phyloP scores from a whole-genome alignment of 345 rosid genomes.

The Aquilaria yunnanensis region DNA sequence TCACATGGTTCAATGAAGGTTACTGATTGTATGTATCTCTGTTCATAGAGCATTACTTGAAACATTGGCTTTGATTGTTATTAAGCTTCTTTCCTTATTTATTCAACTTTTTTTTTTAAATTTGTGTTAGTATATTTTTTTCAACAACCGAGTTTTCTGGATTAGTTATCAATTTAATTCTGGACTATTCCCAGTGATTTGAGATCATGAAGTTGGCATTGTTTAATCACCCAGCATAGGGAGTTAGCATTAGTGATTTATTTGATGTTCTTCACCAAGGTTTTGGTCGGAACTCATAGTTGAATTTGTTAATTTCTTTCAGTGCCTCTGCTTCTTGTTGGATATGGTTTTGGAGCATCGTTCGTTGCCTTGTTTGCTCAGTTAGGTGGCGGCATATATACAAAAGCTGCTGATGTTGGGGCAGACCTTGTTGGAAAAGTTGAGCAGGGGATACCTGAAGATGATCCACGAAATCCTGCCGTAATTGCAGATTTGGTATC shows the following conservation, averaged over 20 bases:
- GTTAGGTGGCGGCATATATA: constrained; percentile 98
- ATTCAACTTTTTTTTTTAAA: too few relatives aligned
- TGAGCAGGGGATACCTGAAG: constrained; percentile 99
- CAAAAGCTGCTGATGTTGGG: constrained; percentile 99
- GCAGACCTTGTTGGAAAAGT: constrained; percentile 99
- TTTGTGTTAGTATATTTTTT: background rate
- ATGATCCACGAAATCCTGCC: constrained; percentile 99
- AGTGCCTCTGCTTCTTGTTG: constrained; percentile 99
- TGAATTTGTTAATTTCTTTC: constrained; percentile 23
- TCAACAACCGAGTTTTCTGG: background rate
- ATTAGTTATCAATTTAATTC: constrained; percentile 6
- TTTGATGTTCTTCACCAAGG: background rate
- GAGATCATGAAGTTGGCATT: too few relatives aligned
- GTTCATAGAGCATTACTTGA: constrained; percentile 1
- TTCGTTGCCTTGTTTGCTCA: constrained; percentile 99
- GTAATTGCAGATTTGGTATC: constrained; percentile 98
- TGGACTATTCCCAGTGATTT: background rate
- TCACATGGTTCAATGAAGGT: constrained; percentile 84
- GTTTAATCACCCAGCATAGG: too few relatives aligned
- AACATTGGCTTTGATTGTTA: too few relatives aligned
- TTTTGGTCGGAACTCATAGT: constrained; percentile 2
- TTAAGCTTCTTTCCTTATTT: too few relatives aligned
- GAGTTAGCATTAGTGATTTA: background rate
- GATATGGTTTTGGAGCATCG: constrained; percentile 99
- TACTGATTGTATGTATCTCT: constrained; percentile 66